Conservation (phyloP, 148 eudicot genomes). For the Agrostemma githago region DNA sequence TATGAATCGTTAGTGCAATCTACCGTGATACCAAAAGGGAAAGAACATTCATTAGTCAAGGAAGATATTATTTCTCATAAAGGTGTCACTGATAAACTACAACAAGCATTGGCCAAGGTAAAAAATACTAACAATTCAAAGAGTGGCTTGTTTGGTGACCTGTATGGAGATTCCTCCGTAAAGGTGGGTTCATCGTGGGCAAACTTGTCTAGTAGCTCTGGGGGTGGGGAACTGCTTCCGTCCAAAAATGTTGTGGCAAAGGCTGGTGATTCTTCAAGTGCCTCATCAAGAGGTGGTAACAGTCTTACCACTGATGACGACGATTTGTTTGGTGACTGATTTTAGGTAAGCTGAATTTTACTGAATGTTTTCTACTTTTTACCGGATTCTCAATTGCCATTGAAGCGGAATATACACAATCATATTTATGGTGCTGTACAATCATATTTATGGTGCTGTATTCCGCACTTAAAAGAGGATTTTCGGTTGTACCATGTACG, state of each 20-base stretch:
- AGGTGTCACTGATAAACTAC: constrained; percentile 83
- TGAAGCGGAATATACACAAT: not conserved
- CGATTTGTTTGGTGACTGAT: constrained; percentile 79
- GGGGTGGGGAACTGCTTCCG: constrained; percentile 30
- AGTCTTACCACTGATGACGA: constrained; percentile 35
- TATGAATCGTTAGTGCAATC: constrained; percentile 86
- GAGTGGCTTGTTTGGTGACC: constrained; percentile 77
- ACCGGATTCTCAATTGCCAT: constrained; percentile 1
- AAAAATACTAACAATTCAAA: constrained; percentile 51
- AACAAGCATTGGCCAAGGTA: constrained; percentile 73
- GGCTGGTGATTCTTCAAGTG: constrained; percentile 19
- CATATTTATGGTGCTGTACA: not conserved
- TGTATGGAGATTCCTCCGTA: constrained; percentile 71
- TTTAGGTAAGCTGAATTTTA: not conserved
- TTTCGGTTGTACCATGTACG: not conserved
- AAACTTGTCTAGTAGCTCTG: constrained; percentile 39
- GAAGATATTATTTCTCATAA: constrained; percentile 45
- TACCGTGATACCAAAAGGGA: constrained; percentile 78
- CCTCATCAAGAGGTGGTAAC: constrained; percentile 25
- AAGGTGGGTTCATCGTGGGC: constrained; percentile 92
- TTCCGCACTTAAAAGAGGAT: not conserved
- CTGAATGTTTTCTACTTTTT: not conserved
- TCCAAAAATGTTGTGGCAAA: constrained; percentile 31
- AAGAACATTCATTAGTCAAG: constrained; percentile 44
- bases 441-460: not conserved